Evolutionary conservation across 2,329 filamentous ascomycete species (phyloP).

Genomic region (Penicillium sp.): DNA sequence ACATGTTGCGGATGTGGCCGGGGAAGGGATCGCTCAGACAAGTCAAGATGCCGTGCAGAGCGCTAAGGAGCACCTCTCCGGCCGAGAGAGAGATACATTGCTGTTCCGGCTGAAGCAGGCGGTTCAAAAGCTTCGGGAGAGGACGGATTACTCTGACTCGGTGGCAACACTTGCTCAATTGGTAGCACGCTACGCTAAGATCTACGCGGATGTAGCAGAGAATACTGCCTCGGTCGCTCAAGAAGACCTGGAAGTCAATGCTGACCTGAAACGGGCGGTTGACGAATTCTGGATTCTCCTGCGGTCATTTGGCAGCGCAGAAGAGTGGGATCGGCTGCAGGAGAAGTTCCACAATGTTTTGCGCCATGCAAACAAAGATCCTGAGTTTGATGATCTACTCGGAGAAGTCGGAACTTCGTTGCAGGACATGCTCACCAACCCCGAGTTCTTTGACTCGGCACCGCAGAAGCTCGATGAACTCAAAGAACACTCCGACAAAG

Average conservation of each 20-base stretch:
- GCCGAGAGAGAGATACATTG: conserved; percentile 71
- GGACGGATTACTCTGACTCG: conserved; percentile 80
- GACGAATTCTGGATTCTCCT: conserved; percentile 79
- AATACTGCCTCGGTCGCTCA: conserved; percentile 66
- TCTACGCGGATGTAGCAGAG: conserved; percentile 72
- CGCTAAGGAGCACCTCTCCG: conserved; percentile 68
- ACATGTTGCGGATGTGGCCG: conserved; percentile 51
- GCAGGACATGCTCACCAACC: conserved; percentile 80
- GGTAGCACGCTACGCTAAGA: conserved; percentile 72
- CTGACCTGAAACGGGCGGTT: conserved; percentile 71
- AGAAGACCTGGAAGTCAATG: conserved; percentile 71
- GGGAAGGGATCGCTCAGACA: conserved; percentile 39
- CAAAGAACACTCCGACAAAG: conserved; percentile 54
- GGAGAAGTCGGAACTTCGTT: conserved; percentile 70
- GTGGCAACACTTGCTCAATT: conserved; percentile 75
- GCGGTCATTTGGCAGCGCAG: conserved; percentile 71
- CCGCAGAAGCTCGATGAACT: conserved; percentile 64
- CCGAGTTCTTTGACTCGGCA: conserved; percentile 77
- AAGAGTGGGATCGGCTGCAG: conserved; percentile 75
- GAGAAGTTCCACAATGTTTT: conserved; percentile 67
- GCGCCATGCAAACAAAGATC: conserved; percentile 71
- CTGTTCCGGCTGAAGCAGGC: conserved; percentile 73
- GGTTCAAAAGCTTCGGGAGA: conserved; percentile 70
- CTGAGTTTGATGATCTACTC: conserved; percentile 77
- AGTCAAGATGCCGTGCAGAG: conserved; percentile 65